phyloP scores from a whole-genome alignment of 441 rosid genomes.

The Cnidoscolus chayamansa region DNA sequence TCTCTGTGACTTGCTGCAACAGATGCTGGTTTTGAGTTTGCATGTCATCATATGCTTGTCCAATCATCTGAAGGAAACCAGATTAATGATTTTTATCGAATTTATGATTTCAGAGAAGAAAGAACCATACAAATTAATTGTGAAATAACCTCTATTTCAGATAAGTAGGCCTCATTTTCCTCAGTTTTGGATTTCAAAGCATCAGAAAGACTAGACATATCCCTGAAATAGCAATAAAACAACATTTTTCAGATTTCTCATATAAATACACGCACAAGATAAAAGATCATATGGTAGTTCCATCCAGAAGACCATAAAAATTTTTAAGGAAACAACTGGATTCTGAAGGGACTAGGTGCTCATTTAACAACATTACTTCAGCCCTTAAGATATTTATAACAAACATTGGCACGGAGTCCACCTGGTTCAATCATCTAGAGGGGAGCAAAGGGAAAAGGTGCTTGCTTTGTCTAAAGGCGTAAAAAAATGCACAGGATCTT shows the following conservation, averaged over 20 bases:
- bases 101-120: conserved; percentile 22
- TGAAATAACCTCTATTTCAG: conserved; percentile 86
- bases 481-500: not conserved
- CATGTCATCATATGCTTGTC: conserved; percentile 92
- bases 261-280: not conserved
- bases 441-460: not conserved
- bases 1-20: conserved; percentile 89
- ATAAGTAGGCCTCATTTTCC: conserved; percentile 85
- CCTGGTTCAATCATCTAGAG: not conserved
- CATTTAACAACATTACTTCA: not conserved
- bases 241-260: conserved; percentile 15
- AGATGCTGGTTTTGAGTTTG: conserved; percentile 94
- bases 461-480: not conserved
- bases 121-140: conserved; percentile 12
- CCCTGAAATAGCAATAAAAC: conserved; percentile 52
- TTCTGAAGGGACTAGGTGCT: not conserved
- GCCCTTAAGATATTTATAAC: not conserved
- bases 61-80: conserved; percentile 71
- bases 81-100: conserved; percentile 25
- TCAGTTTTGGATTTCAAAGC: conserved; percentile 76
- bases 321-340: not conserved
- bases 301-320: not conserved
- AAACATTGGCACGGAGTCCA: not conserved
- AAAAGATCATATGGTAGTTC: not conserved
- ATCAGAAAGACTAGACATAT: conserved; percentile 52